A percentile compares a stretch with the other conserved stretches of the same genome.
Evolutionary conservation across 257 asterid genomes (phyloP).

Genomic region (Misopates orontium): DNA sequence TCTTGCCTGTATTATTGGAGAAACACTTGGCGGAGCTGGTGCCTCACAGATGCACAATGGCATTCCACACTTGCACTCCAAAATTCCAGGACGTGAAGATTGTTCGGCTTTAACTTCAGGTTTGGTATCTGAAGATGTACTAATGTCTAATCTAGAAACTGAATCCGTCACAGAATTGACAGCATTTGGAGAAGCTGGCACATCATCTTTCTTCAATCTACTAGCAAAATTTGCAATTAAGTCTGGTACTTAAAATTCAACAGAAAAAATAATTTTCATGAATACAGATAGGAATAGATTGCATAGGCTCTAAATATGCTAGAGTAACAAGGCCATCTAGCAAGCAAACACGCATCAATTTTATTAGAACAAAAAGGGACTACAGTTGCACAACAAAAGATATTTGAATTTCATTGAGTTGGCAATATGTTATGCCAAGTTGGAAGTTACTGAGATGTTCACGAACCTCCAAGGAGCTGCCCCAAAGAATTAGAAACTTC

Average conservation of each 20-base stretch:
- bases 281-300: constrained; percentile 10
- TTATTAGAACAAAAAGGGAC: background rate
- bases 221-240: constrained; percentile 22
- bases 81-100: constrained; percentile 41
- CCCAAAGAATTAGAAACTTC: constrained; percentile 15
- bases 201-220: constrained; percentile 55
- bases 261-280: background rate
- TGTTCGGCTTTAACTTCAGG: constrained; percentile 42
- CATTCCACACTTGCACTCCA: constrained; percentile 96
- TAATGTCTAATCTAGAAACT: constrained; percentile 67
- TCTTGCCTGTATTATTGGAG: constrained; percentile 53
- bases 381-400: constrained; percentile 11
- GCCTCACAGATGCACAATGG: constrained; percentile 98
- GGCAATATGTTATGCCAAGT: constrained; percentile 2
- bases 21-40: constrained; percentile 57
- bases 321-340: constrained; percentile 16
- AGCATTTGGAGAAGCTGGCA: constrained; percentile 53
- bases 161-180: constrained; percentile 59
- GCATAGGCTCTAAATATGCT: constrained; percentile 5
- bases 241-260: constrained; percentile 6
- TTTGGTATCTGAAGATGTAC: constrained; percentile 44
- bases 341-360: background rate
- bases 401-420: constrained; percentile 9
- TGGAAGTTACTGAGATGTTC: constrained; percentile 20
- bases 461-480: constrained; percentile 22